These are phyloP conservation scores for Botrytis sinoallii DNA, from an alignment of 2,329 filamentous ascomycete genomes.

Conservation along the genomic window DNA sequence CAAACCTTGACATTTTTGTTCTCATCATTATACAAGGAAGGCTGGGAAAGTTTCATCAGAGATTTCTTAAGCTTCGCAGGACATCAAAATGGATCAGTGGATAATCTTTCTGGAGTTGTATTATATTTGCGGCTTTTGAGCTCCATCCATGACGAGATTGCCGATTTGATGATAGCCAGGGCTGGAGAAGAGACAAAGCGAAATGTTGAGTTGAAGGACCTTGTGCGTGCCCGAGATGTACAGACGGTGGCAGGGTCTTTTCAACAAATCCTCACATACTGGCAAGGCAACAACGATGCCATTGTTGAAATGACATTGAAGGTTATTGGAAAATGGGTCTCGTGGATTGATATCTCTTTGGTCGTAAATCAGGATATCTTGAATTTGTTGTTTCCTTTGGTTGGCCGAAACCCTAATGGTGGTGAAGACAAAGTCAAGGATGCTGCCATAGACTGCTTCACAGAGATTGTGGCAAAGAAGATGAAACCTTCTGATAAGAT, in stretches of 20 bases:
- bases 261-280: constrained; percentile 84
- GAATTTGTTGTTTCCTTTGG: constrained; percentile 77
- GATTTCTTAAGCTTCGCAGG: constrained; percentile 79
- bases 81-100: constrained; percentile 54
- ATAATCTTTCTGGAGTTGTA: constrained; percentile 73
- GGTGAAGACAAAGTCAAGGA: constrained; percentile 78
- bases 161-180: constrained; percentile 81
- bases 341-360: constrained; percentile 96
- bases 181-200: constrained; percentile 76
- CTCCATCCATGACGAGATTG: constrained; percentile 95
- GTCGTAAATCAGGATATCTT: constrained; percentile 90
- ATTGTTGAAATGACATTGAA: constrained; percentile 86
- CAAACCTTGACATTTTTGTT: constrained; percentile 96
- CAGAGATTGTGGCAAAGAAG: constrained; percentile 95
- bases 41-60: constrained; percentile 88
- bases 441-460: constrained; percentile 90
- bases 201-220: constrained; percentile 86
- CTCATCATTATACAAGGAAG: constrained; percentile 76
- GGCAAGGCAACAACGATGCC: constrained; percentile 60
- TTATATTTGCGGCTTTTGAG: constrained; percentile 86
- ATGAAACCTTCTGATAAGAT: constrained; percentile 95
- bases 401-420: constrained; percentile 65
- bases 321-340: constrained; percentile 95
- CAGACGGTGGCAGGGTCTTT: constrained; percentile 84
- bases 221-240: constrained; percentile 82